Conservation (phyloP, 805 yeast genomes). For the Cyberlindnera galapagoensis region DNA sequence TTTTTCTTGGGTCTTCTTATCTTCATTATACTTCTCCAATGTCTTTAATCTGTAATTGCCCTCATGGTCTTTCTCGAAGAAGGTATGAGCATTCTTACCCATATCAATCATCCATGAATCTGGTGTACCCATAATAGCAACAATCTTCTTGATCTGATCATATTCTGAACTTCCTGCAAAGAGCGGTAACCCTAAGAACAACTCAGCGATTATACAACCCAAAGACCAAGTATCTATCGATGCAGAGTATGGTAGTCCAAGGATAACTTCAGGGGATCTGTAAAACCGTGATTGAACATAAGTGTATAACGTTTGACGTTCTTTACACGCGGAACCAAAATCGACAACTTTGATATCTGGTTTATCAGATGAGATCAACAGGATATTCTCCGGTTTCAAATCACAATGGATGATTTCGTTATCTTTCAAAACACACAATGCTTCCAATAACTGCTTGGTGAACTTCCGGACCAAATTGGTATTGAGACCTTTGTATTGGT, state of each 20-base stretch:
- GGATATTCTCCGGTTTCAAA: constrained; percentile 90
- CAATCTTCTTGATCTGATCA: constrained; percentile 79
- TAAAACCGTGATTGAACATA: constrained; percentile 91
- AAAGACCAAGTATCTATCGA: constrained; percentile 97
- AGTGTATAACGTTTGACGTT: constrained; percentile 80
- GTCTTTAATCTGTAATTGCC: constrained; percentile 24
- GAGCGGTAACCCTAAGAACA: constrained; percentile 85
- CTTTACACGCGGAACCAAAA: constrained; percentile 94
- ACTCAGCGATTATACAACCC: constrained; percentile 88
- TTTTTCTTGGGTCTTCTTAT: constrained; percentile 54
- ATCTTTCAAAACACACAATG: constrained; percentile 73
- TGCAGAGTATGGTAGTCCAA: constrained; percentile 88
- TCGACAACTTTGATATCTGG: constrained; percentile 83
- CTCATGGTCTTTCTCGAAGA: constrained; percentile 29
- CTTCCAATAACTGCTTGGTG: constrained; percentile 73
- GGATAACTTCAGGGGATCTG: constrained; percentile 88
- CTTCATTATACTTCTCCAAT: constrained; percentile 42
- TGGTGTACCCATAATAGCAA: constrained; percentile 77
- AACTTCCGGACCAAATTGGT: constrained; percentile 73
- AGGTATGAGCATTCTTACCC: constrained; percentile 78
- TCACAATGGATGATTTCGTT: constrained; percentile 92
- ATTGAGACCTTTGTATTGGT: constrained; percentile 85
- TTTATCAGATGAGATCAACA: constrained; percentile 65
- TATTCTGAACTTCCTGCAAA: constrained; percentile 95
- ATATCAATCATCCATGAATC: constrained; percentile 96